phyloP scores from a whole-genome alignment of 1,284 basidiomycete species.

The Puccinia novopanici region DNA sequence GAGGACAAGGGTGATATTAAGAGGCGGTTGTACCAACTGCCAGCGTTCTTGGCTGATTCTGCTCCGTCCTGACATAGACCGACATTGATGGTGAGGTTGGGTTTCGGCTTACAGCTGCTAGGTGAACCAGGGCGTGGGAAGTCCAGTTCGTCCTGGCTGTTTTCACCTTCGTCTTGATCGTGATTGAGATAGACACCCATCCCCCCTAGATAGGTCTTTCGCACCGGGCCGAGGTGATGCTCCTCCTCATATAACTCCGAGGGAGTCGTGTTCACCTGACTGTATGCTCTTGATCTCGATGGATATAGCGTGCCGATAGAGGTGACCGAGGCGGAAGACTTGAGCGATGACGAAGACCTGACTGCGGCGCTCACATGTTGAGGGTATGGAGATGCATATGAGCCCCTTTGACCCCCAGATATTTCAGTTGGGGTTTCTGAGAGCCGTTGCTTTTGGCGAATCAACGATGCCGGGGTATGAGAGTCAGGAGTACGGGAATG shows the following conservation, averaged over 20 bases:
- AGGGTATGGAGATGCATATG: slow-evolving; percentile 15
- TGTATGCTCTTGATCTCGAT: slow-evolving; percentile 14
- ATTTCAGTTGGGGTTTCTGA: background rate
- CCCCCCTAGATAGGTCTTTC: slow-evolving; percentile 39
- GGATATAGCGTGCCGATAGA: slow-evolving; percentile 20
- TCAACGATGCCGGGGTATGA: slow-evolving; percentile 17
- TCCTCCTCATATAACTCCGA: background rate
- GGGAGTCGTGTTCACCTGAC: slow-evolving; percentile 7
- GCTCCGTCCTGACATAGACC: slow-evolving; percentile 3
- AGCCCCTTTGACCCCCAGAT: background rate
- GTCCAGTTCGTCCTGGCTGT: background rate
- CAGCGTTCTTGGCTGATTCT: slow-evolving; percentile 1
- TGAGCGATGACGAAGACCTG: slow-evolving; percentile 26
- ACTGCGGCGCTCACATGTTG: background rate
- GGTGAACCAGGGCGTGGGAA: background rate
- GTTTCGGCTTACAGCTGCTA: background rate
- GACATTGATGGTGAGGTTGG: slow-evolving; percentile 37
- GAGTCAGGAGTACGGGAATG: background rate
- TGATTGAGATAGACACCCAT: slow-evolving; percentile 45
- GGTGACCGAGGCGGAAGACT: slow-evolving; percentile 12
- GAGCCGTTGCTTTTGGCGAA: slow-evolving; percentile 35
- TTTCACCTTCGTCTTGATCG: slow-evolving; percentile 8
- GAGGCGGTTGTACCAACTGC: slow-evolving; percentile 43
- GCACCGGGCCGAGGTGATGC: background rate
- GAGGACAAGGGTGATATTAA: slow-evolving; percentile 40